Conservation (phyloP, 352 stramenopile species). For the Pythium coloratum region DNA sequence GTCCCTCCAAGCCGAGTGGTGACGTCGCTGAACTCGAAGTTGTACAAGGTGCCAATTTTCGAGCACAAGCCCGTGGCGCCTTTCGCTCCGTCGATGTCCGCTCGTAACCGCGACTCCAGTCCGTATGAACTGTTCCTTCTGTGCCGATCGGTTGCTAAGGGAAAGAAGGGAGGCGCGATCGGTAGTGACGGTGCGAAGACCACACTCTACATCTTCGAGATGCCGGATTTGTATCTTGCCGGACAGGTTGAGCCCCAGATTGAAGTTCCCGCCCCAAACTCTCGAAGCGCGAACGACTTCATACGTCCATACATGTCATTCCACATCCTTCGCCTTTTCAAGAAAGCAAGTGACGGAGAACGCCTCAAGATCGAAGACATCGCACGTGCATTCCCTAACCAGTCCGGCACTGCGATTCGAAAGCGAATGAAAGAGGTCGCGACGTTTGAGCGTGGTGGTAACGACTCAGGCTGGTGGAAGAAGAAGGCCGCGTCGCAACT, state of each 20-base stretch:
- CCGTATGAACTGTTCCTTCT: slow-evolving; percentile 71
- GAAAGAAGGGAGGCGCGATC: slow-evolving; percentile 53
- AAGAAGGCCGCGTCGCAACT: slow-evolving; percentile 66
- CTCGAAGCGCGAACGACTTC: slow-evolving; percentile 78
- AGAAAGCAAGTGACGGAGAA: slow-evolving; percentile 77
- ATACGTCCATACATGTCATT: slow-evolving; percentile 88
- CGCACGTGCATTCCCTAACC: slow-evolving; percentile 75
- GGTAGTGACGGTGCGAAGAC: slow-evolving; percentile 44
- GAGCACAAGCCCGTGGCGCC: slow-evolving; percentile 57
- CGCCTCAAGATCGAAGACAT: slow-evolving; percentile 86
- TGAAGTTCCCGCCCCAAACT: slow-evolving; percentile 81
- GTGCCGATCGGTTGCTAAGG: slow-evolving; percentile 69
- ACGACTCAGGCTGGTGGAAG: slow-evolving; percentile 84
- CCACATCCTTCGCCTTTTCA: slow-evolving; percentile 81
- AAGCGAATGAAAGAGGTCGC: slow-evolving; percentile 87
- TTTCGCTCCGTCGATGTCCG: slow-evolving; percentile 43
- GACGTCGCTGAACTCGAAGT: slow-evolving; percentile 79
- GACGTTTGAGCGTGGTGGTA: slow-evolving; percentile 82
- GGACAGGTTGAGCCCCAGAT: slow-evolving; percentile 84
- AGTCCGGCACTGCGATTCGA: slow-evolving; percentile 78
- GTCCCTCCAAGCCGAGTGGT: slow-evolving; percentile 73
- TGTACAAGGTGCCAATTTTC: slow-evolving; percentile 86
- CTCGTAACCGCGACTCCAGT: slow-evolving; percentile 34
- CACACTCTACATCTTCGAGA: slow-evolving; percentile 74
- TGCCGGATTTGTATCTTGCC: slow-evolving; percentile 73